These are phyloP conservation scores for Pisolithus tinctorius DNA, from an alignment of 768 basidiomycete species.

Conservation along the genomic window DNA sequence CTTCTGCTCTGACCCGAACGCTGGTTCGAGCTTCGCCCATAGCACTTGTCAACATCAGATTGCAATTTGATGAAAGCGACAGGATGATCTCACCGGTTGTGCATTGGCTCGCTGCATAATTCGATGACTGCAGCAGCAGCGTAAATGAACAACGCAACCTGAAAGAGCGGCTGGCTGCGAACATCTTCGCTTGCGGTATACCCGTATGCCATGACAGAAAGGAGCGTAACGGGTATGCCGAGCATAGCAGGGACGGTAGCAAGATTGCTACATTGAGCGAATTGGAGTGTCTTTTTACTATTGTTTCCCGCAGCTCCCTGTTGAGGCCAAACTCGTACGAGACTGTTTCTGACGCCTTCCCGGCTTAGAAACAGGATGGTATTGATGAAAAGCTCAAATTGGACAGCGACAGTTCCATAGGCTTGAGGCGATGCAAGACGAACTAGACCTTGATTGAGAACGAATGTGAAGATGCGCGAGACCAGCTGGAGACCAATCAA, in stretches of 20 bases:
- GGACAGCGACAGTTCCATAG: constrained; percentile 87
- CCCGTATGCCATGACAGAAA: constrained; percentile 48
- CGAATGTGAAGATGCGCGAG: constrained; percentile 80
- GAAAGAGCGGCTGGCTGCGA: constrained; percentile 57
- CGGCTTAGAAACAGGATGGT: constrained; percentile 88
- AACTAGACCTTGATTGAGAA: constrained; percentile 81
- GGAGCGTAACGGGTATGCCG: constrained; percentile 58
- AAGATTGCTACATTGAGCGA: constrained; percentile 36
- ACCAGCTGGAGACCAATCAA: constrained; percentile 83
- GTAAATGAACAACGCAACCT: constrained; percentile 59
- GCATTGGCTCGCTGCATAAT: constrained; percentile 76
- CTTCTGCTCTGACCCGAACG: constrained; percentile 81
- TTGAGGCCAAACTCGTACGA: constrained; percentile 51
- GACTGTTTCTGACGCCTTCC: constrained; percentile 87
- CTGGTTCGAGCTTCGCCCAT: constrained; percentile 62
- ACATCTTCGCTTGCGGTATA: constrained; percentile 47
- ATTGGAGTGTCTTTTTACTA: background rate
- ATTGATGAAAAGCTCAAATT: constrained; percentile 86
- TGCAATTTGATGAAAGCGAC: background rate
- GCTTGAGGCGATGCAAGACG: constrained; percentile 78
- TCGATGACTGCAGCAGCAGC: constrained; percentile 70
- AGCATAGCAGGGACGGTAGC: constrained; percentile 59
- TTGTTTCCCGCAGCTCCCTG: constrained; percentile 2
- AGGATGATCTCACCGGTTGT: constrained; percentile 49
- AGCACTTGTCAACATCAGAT: constrained; percentile 40